Evolutionary conservation across 768 basidiomycete genomes (phyloP).

Genomic region (Lactarius evosmus): DNA sequence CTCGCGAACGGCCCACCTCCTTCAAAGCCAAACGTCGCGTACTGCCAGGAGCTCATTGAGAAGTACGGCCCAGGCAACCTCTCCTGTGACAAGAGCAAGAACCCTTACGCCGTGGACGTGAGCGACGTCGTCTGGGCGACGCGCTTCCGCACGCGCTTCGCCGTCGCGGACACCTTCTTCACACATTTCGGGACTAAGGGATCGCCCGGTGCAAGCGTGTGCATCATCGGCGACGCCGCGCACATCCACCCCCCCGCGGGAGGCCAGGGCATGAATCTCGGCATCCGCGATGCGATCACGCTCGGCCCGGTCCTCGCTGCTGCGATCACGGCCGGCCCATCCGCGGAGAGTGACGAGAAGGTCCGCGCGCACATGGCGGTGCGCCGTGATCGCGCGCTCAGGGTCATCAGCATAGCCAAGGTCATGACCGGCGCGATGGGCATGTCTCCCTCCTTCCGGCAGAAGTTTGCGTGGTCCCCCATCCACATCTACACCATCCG

Average conservation of each 20-base stretch:
- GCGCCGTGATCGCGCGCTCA: constrained; percentile 41
- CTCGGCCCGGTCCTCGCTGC: constrained; percentile 43
- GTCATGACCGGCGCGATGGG: constrained; percentile 31
- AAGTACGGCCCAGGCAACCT: constrained; percentile 38
- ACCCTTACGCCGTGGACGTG: constrained; percentile 36
- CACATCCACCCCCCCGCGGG: constrained; percentile 53
- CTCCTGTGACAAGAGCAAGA: constrained; percentile 37
- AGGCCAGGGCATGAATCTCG: constrained; percentile 57
- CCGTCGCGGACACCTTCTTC: constrained; percentile 42
- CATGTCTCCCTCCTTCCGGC: constrained; percentile 31
- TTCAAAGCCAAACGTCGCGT: constrained; percentile 38
- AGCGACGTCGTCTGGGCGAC: constrained; percentile 43
- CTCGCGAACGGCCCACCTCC: constrained; percentile 37
- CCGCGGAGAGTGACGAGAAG: constrained; percentile 34
- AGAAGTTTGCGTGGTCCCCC: constrained; percentile 29
- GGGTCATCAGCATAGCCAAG: constrained; percentile 43
- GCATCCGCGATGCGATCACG: constrained; percentile 48
- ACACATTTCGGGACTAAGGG: constrained; percentile 30
- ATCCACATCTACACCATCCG: constrained; percentile 28
- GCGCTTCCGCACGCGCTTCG: constrained; percentile 44
- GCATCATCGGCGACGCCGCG: constrained; percentile 46
- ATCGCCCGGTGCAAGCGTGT: constrained; percentile 23
- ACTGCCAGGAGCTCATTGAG: constrained; percentile 44
- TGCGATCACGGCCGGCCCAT: constrained; percentile 32
- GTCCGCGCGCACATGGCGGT: constrained; percentile 37